These are phyloP conservation scores for Salix udensis DNA, from an alignment of 345 rosid genomes.

Conservation along the genomic window DNA sequence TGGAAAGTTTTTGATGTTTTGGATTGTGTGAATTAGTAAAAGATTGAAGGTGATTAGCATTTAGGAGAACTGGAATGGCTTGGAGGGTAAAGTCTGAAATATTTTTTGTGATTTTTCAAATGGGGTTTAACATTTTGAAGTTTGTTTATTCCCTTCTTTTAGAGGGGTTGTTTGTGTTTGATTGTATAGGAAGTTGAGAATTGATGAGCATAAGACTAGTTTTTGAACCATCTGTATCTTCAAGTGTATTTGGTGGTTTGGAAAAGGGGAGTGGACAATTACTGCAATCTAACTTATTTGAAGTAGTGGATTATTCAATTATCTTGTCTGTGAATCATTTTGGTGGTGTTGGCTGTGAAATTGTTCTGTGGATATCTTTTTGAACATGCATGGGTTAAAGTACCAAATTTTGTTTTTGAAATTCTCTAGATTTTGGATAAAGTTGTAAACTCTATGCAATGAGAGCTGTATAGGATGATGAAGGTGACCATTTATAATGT, in stretches of 20 bases:
- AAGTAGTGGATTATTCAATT: not conserved
- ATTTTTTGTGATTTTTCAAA: not conserved
- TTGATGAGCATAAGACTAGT: not conserved
- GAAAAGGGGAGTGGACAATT: not conserved
- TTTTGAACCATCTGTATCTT: not conserved
- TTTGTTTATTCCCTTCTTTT: not conserved
- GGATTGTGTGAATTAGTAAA: not conserved
- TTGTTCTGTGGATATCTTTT: not conserved
- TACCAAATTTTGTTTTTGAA: not conserved
- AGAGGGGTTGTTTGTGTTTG: not conserved
- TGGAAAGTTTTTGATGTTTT: not conserved
- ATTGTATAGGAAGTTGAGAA: not conserved
- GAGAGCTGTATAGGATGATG: not conserved
- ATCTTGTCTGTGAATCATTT: not conserved
- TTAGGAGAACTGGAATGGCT: not conserved
- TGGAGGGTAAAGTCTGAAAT: not conserved
- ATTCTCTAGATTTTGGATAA: not conserved
- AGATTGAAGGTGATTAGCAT: not conserved
- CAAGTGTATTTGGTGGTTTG: not conserved
- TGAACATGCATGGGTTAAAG: not conserved
- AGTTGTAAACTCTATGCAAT: not conserved
- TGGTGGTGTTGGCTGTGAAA: not conserved
- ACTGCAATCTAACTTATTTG: not conserved
- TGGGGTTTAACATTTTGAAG: not conserved
- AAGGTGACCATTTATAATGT: not conserved